Percentiles rank a stretch among this genome's conserved stretches.
Conservation (phyloP, 2,329 filamentous ascomycete genomes). For the Aureobasidium namibiae region DNA sequence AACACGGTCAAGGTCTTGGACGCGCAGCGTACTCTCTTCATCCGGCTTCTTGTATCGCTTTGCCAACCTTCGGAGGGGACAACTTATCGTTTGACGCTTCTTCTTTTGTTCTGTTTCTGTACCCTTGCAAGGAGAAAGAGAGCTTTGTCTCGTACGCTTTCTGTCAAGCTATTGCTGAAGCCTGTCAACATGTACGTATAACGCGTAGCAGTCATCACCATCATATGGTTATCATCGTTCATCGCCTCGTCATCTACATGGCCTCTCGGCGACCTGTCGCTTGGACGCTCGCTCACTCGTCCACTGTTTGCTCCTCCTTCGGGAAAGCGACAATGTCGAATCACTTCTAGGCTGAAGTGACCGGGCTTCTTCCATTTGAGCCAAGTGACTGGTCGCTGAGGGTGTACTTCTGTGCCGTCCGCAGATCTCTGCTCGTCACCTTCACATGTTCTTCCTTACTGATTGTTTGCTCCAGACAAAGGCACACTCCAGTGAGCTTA, state of each 20-base stretch:
- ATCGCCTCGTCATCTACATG: background rate
- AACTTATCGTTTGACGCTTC: constrained; percentile 1
- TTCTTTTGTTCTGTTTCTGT: constrained; percentile 10
- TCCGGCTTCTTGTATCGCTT: constrained; percentile 3
- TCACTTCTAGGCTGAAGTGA: background rate
- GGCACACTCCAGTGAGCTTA: background rate
- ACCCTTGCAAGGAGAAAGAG: background rate
- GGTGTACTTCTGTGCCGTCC: background rate
- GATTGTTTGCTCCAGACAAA: constrained; percentile 1
- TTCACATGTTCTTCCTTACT: background rate
- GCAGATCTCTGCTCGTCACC: background rate
- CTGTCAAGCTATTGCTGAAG: constrained; percentile 5
- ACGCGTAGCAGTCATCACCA: constrained; percentile 6
- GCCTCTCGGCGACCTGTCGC: background rate
- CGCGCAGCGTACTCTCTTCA: background rate
- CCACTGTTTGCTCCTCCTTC: no score
- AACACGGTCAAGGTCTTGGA: background rate
- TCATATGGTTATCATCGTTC: background rate
- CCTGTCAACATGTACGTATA: constrained; percentile 11
- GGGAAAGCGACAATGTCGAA: background rate
- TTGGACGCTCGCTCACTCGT: background rate
- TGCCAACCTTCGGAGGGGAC: background rate
- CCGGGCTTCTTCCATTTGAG: background rate
- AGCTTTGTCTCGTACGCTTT: background rate
- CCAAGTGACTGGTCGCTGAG: constrained; percentile 5